Evolutionary conservation across 108 stramenopile species (phyloP).

Genomic region (Discostella pseudostelligera): DNA sequence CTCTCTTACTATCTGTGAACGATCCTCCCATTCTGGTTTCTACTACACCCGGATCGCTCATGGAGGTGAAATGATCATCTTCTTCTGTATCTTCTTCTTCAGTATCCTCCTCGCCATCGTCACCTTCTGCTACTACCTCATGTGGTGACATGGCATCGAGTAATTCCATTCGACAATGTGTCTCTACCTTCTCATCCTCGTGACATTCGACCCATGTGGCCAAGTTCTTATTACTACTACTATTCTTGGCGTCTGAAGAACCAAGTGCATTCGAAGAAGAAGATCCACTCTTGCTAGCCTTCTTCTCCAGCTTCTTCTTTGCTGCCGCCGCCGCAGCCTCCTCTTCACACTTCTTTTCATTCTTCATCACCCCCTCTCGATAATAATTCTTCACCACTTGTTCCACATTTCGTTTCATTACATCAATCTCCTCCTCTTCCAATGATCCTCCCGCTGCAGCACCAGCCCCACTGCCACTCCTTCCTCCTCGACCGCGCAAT

Average conservation of each 20-base stretch:
- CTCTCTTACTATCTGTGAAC: too few relatives aligned
- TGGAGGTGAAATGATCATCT: neutral
- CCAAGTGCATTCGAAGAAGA: neutral
- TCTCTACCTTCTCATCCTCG: constrained; percentile 15
- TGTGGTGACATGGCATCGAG: neutral
- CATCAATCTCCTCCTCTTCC: constrained; percentile 16
- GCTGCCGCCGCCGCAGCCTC: neutral
- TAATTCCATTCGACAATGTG: constrained; percentile 1
- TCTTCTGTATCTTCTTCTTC: neutral
- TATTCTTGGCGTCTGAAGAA: neutral
- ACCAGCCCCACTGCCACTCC: too few relatives aligned
- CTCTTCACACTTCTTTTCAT: neutral
- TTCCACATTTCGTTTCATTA: constrained; percentile 35
- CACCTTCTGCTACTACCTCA: neutral
- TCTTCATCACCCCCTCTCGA: constrained; percentile 7
- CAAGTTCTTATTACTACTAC: neutral
- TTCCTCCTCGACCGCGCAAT: too few relatives aligned
- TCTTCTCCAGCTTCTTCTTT: neutral
- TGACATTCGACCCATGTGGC: constrained; percentile 8
- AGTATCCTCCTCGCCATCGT: neutral
- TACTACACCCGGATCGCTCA: constrained; percentile 7
- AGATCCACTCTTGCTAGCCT: neutral
- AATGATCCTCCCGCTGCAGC: neutral
- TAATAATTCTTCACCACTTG: constrained; percentile 37
- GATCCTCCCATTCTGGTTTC: neutral